phyloP scores from a whole-genome alignment of 345 rosid species.

The Chamaenerion angustifolium region DNA sequence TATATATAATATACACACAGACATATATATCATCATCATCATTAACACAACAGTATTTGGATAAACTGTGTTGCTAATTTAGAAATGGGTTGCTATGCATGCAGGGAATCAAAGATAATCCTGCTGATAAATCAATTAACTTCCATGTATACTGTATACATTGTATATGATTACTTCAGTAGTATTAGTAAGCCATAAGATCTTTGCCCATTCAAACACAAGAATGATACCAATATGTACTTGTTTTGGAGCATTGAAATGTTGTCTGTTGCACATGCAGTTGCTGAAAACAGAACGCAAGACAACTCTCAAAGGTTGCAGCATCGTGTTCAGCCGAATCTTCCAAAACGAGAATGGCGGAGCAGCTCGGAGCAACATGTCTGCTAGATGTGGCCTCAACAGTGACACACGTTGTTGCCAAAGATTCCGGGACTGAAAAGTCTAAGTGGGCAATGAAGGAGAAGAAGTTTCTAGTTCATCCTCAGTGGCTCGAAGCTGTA shows the following conservation, averaged over 20 bases:
- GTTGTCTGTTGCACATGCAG: constrained; percentile 5
- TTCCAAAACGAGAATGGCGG: constrained; percentile 62
- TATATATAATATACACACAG: too few species aligned
- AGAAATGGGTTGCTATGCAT: not conserved
- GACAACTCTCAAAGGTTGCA: constrained; percentile 54
- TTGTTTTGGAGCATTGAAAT: not conserved
- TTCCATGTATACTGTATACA: too few species aligned
- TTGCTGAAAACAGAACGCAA: constrained; percentile 40
- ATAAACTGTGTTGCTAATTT: too few species aligned
- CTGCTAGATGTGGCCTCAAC: constrained; percentile 21
- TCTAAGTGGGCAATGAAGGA: constrained; percentile 51
- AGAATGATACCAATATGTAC: not conserved
- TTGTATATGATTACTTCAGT: too few species aligned
- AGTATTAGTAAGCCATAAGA: too few species aligned
- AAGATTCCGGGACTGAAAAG: constrained; percentile 38
- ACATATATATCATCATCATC: too few species aligned
- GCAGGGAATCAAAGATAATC: constrained; percentile 32
- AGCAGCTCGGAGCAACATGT: constrained; percentile 51
- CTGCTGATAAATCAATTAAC: constrained; percentile 4
- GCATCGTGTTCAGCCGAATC: constrained; percentile 60
- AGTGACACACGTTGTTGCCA: constrained; percentile 41
- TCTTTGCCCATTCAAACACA: too few species aligned
- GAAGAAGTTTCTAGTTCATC: constrained; percentile 35
- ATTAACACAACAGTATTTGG: too few species aligned
- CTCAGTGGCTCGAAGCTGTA: constrained; percentile 47